Evolutionary conservation across 139 green algal species (phyloP).

Genomic region (Volvox reticuliferus): DNA sequence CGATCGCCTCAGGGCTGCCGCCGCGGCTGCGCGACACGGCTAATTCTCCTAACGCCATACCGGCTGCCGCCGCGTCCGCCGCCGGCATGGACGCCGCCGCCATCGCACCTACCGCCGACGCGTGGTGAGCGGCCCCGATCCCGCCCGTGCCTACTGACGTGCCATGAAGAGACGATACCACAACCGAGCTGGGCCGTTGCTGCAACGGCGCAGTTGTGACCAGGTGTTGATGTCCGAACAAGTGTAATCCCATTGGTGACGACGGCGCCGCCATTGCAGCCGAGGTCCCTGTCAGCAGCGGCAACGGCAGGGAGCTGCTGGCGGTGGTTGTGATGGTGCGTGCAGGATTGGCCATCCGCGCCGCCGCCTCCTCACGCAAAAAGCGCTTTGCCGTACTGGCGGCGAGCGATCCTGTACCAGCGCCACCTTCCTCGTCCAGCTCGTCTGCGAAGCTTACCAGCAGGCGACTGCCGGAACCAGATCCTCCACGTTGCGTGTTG

Average conservation of each 20-base stretch:
- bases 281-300: not conserved
- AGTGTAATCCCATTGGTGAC: no score
- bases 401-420: not conserved
- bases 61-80: not conserved
- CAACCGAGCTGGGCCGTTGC: not conserved
- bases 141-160: not conserved
- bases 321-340: conserved; percentile 41
- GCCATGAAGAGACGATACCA: not conserved
- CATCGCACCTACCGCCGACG: not conserved
- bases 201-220: not conserved
- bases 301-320: conserved; percentile 4
- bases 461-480: not conserved
- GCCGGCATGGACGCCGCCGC: not conserved
- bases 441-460: conserved; percentile 35
- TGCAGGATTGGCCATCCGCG: conserved; percentile 2
- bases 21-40: not conserved
- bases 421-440: conserved; percentile 21
- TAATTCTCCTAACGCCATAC: not conserved
- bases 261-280: no score
- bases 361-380: conserved; percentile 14
- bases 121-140: not conserved
- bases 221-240: not conserved
- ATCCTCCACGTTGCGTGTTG: not conserved
- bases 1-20: not conserved
- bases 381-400: conserved; percentile 21